Evolutionary conservation across 441 rosid species (phyloP), one percentile per base, ranked within the genome.

Genomic region (Geranium incanum): DNA sequence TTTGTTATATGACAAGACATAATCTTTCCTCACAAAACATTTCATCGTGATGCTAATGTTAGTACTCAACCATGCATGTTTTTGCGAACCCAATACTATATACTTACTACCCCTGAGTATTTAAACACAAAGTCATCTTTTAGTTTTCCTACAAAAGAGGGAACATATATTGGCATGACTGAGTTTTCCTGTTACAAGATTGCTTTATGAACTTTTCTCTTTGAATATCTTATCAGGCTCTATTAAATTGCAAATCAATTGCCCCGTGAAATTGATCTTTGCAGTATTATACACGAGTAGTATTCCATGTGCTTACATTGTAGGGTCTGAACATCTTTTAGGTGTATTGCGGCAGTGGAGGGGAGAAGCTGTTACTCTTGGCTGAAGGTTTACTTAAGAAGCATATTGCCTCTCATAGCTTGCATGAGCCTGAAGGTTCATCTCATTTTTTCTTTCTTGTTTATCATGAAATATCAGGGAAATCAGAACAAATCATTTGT

Each of bases 401-500:
- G 88, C 99, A 95, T 77, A 83, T 87, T 79, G 85, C 86, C 59
- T 80, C 97, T 69, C 98, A 93, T 78, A 87, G 97, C 81, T 86
- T 95, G 89, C 98, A 93, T 77, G 98, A 93, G 81, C 98, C 97
- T 15, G 99, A 95, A 88, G 99, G 99, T 91, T 68, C 16, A 60
- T 16, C 70, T 76, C 57, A 73, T 67, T 48, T 66, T 23, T 13
- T 71, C 43, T 19, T 59, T 62, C 63, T 71, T 67, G 1, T 13
- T 64, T 50, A 64, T 55, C 13, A 7, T 66, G 13, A 11, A 57
- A 28, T 28, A 28, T 28, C 21, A 52, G 15, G 67, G 28, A 36
- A 66, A 36, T 28, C 33, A 28, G 33, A 28, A 28, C 33, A 21
- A 62, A 1, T 18, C 28, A 19, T 45, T 65, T 76, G n/a, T 39